Evolutionary conservation across 768 basidiomycete species (phyloP).

Genomic region (Hypsizygus marmoreus): DNA sequence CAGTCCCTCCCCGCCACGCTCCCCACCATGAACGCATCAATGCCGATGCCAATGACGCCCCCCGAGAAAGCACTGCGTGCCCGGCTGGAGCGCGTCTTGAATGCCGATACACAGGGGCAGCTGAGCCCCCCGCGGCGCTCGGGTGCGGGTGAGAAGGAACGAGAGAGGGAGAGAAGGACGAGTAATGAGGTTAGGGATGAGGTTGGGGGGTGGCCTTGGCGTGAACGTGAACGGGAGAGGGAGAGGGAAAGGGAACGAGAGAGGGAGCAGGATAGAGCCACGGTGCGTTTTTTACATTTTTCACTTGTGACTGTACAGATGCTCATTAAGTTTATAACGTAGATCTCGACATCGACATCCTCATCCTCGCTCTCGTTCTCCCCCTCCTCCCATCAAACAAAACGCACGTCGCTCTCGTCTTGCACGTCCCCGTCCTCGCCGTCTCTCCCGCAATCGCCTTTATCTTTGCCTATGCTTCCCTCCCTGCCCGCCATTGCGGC

Average conservation of each 20-base stretch:
- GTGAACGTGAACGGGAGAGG: conserved; percentile 17
- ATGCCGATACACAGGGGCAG: conserved; percentile 13
- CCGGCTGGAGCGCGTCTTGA: conserved; percentile 54
- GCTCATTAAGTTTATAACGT: too few species aligned
- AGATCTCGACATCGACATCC: not conserved
- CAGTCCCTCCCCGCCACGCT: not conserved
- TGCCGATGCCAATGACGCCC: conserved; percentile 44
- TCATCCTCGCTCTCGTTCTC: not conserved
- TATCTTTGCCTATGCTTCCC: conserved; percentile 12
- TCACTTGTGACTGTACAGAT: too few species aligned
- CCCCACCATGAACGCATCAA: too few species aligned
- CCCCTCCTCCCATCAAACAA: not conserved
- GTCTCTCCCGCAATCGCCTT: not conserved
- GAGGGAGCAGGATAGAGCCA: too few species aligned
- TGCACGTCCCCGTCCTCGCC: not conserved
- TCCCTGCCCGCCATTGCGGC: conserved; percentile 7
- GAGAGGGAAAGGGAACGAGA: too few species aligned
- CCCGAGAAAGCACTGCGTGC: conserved; percentile 57
- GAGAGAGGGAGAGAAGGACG: conserved; percentile 10
- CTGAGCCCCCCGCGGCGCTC: too few species aligned
- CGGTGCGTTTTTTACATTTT: too few species aligned
- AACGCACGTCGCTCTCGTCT: too few species aligned
- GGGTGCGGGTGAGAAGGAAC: too few species aligned
- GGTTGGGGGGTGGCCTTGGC: conserved; percentile 25
- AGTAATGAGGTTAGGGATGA: conserved; percentile 32